phyloP scores from a whole-genome alignment of 768 basidiomycete species.

The Collybiopsis luxurians region DNA sequence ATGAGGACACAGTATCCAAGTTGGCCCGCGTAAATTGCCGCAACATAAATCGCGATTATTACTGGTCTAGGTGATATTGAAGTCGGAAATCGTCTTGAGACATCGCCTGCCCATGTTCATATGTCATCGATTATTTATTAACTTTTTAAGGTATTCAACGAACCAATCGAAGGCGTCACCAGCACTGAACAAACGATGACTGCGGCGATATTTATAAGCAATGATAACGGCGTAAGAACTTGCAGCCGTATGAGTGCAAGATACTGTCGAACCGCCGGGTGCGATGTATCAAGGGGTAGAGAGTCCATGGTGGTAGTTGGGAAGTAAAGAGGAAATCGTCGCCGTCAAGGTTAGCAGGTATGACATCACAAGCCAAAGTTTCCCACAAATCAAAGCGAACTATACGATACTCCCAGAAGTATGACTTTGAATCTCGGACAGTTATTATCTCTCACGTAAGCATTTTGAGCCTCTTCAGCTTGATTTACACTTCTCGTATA shows the following conservation, averaged over 20 bases:
- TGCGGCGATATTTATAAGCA: constrained; percentile 76
- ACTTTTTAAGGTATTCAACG: constrained; percentile 20
- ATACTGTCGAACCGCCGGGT: constrained; percentile 65
- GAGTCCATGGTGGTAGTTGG: constrained; percentile 40
- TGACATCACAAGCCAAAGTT: neutral
- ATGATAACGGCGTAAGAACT: constrained; percentile 81
- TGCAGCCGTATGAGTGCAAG: constrained; percentile 74
- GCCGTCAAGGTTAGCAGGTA: neutral
- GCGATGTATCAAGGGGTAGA: constrained; percentile 54
- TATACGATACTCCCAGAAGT: neutral
- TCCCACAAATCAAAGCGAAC: too few relatives aligned
- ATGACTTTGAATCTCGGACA: too few relatives aligned
- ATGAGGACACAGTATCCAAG: constrained; percentile 85
- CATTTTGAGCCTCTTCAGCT: too few relatives aligned
- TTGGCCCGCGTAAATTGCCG: constrained; percentile 60
- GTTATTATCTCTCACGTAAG: too few relatives aligned
- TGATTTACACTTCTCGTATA: too few relatives aligned
- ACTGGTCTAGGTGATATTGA: constrained; percentile 66
- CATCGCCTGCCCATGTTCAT: constrained; percentile 32
- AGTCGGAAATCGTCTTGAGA: constrained; percentile 57
- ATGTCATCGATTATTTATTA: neutral
- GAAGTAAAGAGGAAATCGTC: neutral
- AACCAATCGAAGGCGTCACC: constrained; percentile 59
- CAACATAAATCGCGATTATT: constrained; percentile 59
- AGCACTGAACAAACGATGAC: constrained; percentile 68